Evolutionary conservation across 495 filamentous ascomycete genomes (phyloP).

Genomic region (Penicillium turbatum): DNA sequence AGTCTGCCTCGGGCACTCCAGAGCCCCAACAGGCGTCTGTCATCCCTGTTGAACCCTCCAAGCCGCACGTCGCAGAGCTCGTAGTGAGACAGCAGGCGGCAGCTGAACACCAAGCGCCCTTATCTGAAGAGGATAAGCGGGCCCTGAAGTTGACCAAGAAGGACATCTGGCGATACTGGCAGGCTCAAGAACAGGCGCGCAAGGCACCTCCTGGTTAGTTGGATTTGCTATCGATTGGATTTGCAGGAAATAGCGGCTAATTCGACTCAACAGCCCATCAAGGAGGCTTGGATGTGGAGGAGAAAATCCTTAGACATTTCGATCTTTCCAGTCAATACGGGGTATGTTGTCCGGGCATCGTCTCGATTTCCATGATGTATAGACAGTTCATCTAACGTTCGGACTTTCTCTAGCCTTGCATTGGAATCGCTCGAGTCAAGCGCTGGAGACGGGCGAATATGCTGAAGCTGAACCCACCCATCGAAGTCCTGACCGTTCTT

Average conservation of each 20-base stretch:
- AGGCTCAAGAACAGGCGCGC: constrained; percentile 56
- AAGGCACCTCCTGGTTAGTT: constrained; percentile 45
- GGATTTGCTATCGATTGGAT: neutral
- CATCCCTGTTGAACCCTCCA: constrained; percentile 21
- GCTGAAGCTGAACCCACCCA: constrained; percentile 76
- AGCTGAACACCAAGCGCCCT: constrained; percentile 38
- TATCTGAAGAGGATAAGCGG: constrained; percentile 46
- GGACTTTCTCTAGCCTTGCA: constrained; percentile 62
- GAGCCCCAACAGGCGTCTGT: constrained; percentile 25
- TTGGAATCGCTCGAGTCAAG: constrained; percentile 75
- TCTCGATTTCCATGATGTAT: neutral
- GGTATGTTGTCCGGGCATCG: constrained; percentile 49
- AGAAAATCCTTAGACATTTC: constrained; percentile 85
- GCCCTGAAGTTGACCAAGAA: constrained; percentile 58
- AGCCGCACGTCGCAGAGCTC: constrained; percentile 47
- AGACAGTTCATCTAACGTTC: constrained; percentile 7
- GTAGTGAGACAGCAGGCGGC: constrained; percentile 43
- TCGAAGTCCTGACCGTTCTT: constrained; percentile 87
- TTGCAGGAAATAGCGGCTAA: constrained; percentile 1
- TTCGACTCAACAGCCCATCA: constrained; percentile 58
- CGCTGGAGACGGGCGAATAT: constrained; percentile 83
- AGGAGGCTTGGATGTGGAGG: constrained; percentile 60
- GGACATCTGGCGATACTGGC: constrained; percentile 72
- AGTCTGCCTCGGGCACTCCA: constrained; percentile 25
- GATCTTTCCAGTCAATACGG: constrained; percentile 87